A percentile compares a stretch with the other conserved stretches of the same genome.
Evolutionary conservation across 495 filamentous ascomycete species (phyloP).

Genomic region (Penicillium steckii): DNA sequence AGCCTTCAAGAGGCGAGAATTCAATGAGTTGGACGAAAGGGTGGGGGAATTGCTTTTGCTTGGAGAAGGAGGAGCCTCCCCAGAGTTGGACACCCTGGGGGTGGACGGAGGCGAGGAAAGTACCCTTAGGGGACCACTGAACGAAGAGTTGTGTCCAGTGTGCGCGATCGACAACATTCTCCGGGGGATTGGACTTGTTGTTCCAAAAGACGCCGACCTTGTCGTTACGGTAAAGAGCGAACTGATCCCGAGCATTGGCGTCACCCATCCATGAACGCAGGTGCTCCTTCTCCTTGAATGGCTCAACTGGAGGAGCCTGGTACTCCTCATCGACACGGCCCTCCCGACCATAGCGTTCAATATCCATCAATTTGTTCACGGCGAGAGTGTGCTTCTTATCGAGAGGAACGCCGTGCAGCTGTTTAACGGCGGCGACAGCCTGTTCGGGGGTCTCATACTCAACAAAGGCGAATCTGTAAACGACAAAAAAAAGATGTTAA

Average conservation of each 20-base stretch:
- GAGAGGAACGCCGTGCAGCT: slow-evolving; percentile 76
- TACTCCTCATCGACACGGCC: slow-evolving; percentile 91
- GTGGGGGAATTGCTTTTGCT: slow-evolving; percentile 90
- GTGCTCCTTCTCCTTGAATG: slow-evolving; percentile 89
- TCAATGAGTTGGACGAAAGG: slow-evolving; percentile 93
- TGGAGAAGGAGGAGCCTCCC: slow-evolving; percentile 85
- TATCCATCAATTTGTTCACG: slow-evolving; percentile 97
- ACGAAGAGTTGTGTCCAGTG: slow-evolving; percentile 98
- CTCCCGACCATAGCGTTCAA: slow-evolving; percentile 92
- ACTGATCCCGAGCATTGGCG: slow-evolving; percentile 83
- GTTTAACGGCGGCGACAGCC: slow-evolving; percentile 81
- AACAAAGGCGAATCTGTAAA: slow-evolving; percentile 81
- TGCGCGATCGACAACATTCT: slow-evolving; percentile 82
- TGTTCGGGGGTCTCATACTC: slow-evolving; percentile 93
- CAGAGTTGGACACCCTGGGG: slow-evolving; percentile 94
- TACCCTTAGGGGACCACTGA: slow-evolving; percentile 95
- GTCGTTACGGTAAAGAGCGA: slow-evolving; percentile 86
- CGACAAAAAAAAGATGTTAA: slow-evolving; percentile 8
- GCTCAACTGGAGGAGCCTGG: slow-evolving; percentile 69
- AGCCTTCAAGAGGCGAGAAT: slow-evolving; percentile 91
- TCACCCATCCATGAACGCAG: slow-evolving; percentile 91
- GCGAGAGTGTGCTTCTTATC: slow-evolving; percentile 93
- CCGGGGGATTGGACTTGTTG: slow-evolving; percentile 86
- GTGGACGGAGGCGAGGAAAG: slow-evolving; percentile 91
- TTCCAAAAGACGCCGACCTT: slow-evolving; percentile 97